phyloP scores from a whole-genome alignment of 2,329 filamentous ascomycete genomes.

The Penicillium sp. region DNA sequence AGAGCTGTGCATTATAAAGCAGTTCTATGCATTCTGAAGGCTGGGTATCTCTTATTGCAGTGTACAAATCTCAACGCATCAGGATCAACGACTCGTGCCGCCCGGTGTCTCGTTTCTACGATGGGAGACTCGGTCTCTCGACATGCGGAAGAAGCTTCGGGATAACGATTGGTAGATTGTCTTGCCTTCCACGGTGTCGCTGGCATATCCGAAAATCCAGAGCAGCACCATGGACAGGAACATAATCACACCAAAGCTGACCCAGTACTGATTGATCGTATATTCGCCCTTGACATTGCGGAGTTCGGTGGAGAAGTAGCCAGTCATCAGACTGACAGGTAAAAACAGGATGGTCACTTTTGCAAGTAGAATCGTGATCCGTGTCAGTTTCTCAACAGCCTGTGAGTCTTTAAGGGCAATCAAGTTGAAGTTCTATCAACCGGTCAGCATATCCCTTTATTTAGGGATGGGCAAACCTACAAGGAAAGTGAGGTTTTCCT shows the following conservation, averaged over 20 bases:
- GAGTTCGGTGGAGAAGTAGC: conserved; percentile 63
- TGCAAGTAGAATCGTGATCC: conserved; percentile 62
- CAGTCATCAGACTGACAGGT: conserved; percentile 65
- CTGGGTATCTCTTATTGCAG: no score
- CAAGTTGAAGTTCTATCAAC: conserved; percentile 65
- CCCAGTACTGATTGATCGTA: conserved; percentile 65
- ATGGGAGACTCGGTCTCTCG: no score
- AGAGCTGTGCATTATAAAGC: no score
- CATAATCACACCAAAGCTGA: conserved; percentile 54
- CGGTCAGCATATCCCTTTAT: no score
- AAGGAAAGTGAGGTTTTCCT: conserved; percentile 60
- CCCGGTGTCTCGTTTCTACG: no score
- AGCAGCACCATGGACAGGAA: conserved; percentile 53
- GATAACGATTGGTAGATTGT: conserved; percentile 43
- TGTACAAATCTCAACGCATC: no score
- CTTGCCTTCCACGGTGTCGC: conserved; percentile 50
- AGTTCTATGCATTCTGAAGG: no score
- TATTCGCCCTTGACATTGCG: conserved; percentile 50
- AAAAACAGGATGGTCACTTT: conserved; percentile 69
- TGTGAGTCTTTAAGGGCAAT: conserved; percentile 69
- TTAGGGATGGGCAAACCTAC: conserved; percentile 45
- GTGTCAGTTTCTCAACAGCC: conserved; percentile 61
- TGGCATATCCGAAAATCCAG: conserved; percentile 52
- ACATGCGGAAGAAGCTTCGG: conserved; percentile 29
- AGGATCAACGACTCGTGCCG: no score